Conservation (phyloP, 2,329 filamentous ascomycete species). For the Clarireedia homoeocarpa region DNA sequence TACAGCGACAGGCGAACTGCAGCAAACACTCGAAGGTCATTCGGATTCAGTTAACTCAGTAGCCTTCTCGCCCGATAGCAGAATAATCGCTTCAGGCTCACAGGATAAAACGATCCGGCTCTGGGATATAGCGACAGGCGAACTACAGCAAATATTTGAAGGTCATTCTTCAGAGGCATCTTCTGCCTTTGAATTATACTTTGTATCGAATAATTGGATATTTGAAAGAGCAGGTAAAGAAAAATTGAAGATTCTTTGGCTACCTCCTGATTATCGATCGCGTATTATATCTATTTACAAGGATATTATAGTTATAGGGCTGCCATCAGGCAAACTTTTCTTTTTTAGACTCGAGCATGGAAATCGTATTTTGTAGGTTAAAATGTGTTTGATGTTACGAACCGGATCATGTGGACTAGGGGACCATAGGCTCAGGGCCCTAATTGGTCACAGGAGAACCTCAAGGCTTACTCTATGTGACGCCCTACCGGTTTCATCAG, state of each 20-base stretch:
- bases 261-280: background rate
- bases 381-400: background rate
- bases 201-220: background rate
- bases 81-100: constrained; percentile 6
- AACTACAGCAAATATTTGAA: background rate
- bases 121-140: background rate
- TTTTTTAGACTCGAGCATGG: background rate
- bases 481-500: no score
- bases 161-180: background rate
- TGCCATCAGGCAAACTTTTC: background rate
- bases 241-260: background rate
- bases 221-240: background rate
- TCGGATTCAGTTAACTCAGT: constrained; percentile 1
- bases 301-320: background rate
- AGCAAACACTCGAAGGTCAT: constrained; percentile 45
- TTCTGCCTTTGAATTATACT: background rate
- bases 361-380: background rate
- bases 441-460: no score
- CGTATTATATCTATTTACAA: background rate
- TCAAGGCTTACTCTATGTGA: no score
- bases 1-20: background rate
- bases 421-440: no score
- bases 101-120: background rate
- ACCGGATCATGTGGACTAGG: no score
- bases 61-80: constrained; percentile 11